Base-by-base conservation (phyloP, 2,329 filamentous ascomycete species). In the Monosporascus sp. region DNA sequence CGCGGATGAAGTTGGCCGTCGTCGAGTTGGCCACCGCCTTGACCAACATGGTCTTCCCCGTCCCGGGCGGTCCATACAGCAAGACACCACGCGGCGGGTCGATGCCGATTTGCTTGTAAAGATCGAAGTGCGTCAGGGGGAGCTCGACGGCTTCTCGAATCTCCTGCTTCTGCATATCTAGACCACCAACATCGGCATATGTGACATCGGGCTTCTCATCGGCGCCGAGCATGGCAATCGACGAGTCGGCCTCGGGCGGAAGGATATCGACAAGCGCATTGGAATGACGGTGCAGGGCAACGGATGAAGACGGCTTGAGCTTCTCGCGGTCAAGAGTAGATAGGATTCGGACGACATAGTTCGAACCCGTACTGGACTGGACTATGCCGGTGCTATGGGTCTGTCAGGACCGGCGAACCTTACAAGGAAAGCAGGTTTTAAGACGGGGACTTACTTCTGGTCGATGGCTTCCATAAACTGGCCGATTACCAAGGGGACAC, bases 401-500 rank as follows among this genome's bases (percentile, higher is more conserved):
- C 27, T 31, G 27, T 31, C 27, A 31, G 27, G 11, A 31, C 9
- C 2, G 27, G 27, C 3, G 27, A 11, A 31, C 27, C 27, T 11
- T 11, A 31, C 27, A 5, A 31, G 27, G 27, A 11, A 11, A 46
- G 50, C 17, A 44, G 48, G 26, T 55, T 55, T 31, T 31, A 31
- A 11, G 27, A 31, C 11, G 27, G 38, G 24, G 49, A 55, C 82
- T 72, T 81, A 96, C 91, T 97, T 99, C 76, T 99, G 94, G 72
- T 99, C 94, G 69, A 99, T 99, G 52, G 94, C 94, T 76, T 99
- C 94, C 94, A 99, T 99, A 70, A 99, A 99, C 75, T 99, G 94
- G 56, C 94, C 94, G 70, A 99, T 99, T 58, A 99, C 94, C 58
- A 99, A 77, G 27, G 94, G 94, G 52, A 99, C 94, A 72, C 91